Percentiles rank a stretch among this genome's conserved stretches.
Conservation (phyloP, 768 basidiomycete species). For the Plicaturopsis crispa region DNA sequence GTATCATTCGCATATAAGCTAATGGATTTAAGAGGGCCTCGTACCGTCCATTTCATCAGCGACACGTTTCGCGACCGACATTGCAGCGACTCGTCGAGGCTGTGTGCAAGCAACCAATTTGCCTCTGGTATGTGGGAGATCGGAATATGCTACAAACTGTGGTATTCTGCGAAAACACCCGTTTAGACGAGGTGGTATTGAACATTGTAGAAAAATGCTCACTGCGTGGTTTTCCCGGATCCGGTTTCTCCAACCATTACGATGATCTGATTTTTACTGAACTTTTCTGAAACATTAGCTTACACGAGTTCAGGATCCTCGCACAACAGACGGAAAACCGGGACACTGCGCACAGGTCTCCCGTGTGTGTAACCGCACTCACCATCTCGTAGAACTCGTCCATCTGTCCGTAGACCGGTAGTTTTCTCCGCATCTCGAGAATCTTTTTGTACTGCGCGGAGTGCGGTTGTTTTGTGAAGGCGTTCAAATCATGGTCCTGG, state of each 20-base stretch:
- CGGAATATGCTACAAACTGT: conserved; percentile 92
- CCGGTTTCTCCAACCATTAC: conserved; percentile 94
- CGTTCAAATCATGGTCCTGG: conserved; percentile 76
- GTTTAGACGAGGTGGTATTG: conserved; percentile 12
- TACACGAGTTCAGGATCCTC: conserved; percentile 10
- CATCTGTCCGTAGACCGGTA: conserved; percentile 93
- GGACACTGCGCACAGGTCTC: conserved; percentile 3
- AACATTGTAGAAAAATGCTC: conserved; percentile 21
- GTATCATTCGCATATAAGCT: too few relatives aligned
- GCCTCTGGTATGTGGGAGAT: conserved; percentile 82
- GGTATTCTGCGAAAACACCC: conserved; percentile 60
- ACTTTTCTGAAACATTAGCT: conserved; percentile 35
- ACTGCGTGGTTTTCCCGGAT: conserved; percentile 95
- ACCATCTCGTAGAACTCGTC: conserved; percentile 86
- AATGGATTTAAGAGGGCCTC: conserved; percentile 20
- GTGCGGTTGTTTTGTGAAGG: conserved; percentile 80
- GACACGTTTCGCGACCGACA: conserved; percentile 97
- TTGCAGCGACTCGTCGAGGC: conserved; percentile 92
- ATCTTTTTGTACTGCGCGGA: conserved; percentile 82
- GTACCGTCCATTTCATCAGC: conserved; percentile 98
- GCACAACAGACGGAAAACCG: not conserved
- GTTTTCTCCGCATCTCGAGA: conserved; percentile 72
- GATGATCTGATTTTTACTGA: conserved; percentile 74
- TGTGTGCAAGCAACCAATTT: conserved; percentile 97
- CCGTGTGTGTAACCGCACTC: conserved; percentile 37